Base-by-base conservation (phyloP, 2,329 filamentous ascomycete species). In the Aspergillus viridinutans region DNA sequence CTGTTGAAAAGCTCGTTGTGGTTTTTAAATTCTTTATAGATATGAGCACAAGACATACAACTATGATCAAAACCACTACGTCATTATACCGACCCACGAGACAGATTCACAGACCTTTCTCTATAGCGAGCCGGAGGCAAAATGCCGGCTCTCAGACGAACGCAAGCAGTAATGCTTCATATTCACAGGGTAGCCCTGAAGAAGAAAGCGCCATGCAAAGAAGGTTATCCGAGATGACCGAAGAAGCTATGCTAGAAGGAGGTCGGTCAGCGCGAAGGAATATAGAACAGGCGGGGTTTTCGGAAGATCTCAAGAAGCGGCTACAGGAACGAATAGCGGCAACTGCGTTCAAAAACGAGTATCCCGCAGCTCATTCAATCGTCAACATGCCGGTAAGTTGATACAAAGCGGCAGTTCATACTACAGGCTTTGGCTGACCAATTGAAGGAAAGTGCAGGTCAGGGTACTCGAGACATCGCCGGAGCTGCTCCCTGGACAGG, bases 401-500 rank as follows among this genome's bases (percentile, higher is more conserved):
- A 23, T 53, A 43, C 9, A 26, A 8, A 23, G 4, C 9, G 26
- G 26, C 14, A 20, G 9, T n/a, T 25, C 2, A 21, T 12, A 12
- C 38, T 14, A 4, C 12, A 35, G 12, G 12, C n/a, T 21, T 38
- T 23, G 26, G 49, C 49, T 56, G 49, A 56, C n/a, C 26, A 4
- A 20, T 26, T 38, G 40, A 55, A 78, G 76, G 69, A 81, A 3
- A 81, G 83, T n/a, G 86, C 89, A 12, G 87, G 88, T 17, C 80
- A 81, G 63, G 88, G 87, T 12, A 89, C 88, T 1, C 81, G 85
- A 58, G 83, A 88, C 51, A 83, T 86, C 38, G 90, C 90, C 1
- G 79, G 82, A 0, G 84, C 86, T 6, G 76, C 82, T 56, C 82
- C 88, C 1, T 99, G 94, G 94, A 85, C 83, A 0, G 94, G 93